Evolutionary conservation across 768 basidiomycete species (phyloP).

Genomic region (Russula brevipes): DNA sequence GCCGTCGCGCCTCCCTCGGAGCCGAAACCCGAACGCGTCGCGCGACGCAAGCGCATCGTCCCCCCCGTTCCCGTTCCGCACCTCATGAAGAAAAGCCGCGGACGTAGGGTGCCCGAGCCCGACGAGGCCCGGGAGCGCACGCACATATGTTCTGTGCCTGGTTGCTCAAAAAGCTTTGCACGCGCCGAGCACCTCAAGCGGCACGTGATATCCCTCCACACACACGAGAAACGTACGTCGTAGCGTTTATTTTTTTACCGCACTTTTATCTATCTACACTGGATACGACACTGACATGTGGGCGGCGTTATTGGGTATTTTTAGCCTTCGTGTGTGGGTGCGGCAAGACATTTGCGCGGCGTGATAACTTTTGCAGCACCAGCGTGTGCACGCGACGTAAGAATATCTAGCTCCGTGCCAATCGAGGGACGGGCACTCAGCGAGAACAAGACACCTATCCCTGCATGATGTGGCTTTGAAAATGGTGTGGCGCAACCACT

Average conservation of each 20-base stretch:
- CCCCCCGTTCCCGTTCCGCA: conserved; percentile 69
- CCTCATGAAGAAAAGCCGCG: conserved; percentile 74
- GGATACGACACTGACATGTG: background rate
- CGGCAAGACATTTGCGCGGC: conserved; percentile 63
- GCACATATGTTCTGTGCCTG: conserved; percentile 62
- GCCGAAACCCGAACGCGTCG: background rate
- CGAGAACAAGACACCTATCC: background rate
- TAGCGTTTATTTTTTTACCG: background rate
- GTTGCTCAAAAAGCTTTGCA: conserved; percentile 75
- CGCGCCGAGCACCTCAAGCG: conserved; percentile 78
- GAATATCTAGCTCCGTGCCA: background rate
- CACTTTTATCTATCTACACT: background rate
- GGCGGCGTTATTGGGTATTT: background rate
- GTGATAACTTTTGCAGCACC: conserved; percentile 76
- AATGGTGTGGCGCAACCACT: background rate
- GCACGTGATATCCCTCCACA: conserved; percentile 76
- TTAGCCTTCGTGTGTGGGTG: conserved; percentile 62
- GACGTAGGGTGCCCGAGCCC: conserved; percentile 57
- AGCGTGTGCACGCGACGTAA: conserved; percentile 46
- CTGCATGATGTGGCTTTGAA: background rate
- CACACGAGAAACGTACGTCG: conserved; percentile 74
- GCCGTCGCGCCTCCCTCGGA: background rate
- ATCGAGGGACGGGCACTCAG: background rate
- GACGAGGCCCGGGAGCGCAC: conserved; percentile 39
- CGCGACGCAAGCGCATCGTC: background rate